These are phyloP conservation scores for Irpex sp. DNA, from an alignment of 1,284 basidiomycete genomes.

Conservation along the genomic window DNA sequence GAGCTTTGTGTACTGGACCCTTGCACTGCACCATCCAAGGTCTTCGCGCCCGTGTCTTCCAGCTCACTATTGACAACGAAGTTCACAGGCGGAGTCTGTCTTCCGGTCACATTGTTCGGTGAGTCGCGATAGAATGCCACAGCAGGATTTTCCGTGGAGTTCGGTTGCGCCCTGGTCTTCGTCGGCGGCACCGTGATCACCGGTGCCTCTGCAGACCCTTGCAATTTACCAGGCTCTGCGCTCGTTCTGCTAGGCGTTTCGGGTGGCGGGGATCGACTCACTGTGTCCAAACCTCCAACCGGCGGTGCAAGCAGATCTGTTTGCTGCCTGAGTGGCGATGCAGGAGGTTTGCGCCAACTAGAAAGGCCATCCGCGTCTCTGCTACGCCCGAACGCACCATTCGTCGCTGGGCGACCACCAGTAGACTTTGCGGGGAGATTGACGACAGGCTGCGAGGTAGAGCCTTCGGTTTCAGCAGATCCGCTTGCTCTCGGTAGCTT, in stretches of 20 bases:
- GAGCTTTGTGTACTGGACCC: not conserved
- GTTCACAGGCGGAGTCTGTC: conserved; percentile 40
- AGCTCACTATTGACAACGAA: conserved; percentile 77
- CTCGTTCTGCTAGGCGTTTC: conserved; percentile 24
- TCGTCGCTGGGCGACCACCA: conserved; percentile 20
- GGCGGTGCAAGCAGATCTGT: conserved; percentile 9
- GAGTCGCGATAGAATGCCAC: conserved; percentile 69
- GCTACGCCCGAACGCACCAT: conserved; percentile 43
- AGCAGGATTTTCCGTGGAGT: conserved; percentile 60
- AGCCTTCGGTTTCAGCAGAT: not conserved
- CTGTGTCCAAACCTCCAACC: conserved; percentile 35
- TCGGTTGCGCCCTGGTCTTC: conserved; percentile 39
- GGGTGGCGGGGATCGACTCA: conserved; percentile 58
- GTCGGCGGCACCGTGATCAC: conserved; percentile 12
- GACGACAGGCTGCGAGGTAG: conserved; percentile 21
- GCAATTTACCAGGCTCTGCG: conserved; percentile 1
- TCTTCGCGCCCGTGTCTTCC: conserved; percentile 30
- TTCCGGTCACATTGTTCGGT: conserved; percentile 40
- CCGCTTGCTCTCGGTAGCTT: conserved; percentile 35
- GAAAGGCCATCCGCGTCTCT: conserved; percentile 43
- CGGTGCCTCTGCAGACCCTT: conserved; percentile 24
- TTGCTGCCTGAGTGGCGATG: conserved; percentile 12
- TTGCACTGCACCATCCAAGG: not conserved
- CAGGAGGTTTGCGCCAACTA: conserved; percentile 46
- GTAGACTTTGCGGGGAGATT: conserved; percentile 37